Evolutionary conservation across 2,329 filamentous ascomycete species (phyloP), one percentile per base, ranked within the genome.

Genomic region (Beauveria sp.): DNA sequence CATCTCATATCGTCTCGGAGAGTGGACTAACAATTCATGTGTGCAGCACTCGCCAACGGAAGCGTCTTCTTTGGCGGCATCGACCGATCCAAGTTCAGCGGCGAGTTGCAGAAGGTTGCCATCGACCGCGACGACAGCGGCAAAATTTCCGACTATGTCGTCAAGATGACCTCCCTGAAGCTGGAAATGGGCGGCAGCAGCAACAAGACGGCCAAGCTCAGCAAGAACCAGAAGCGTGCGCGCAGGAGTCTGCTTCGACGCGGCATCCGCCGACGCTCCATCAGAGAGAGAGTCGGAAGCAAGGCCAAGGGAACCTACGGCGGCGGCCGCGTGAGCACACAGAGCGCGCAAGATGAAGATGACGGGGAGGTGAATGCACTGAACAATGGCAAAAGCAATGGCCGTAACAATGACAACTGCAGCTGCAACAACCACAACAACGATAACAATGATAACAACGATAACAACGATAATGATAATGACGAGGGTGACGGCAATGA

Each of bases 1-100:
- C 16, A 6, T 14, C 8, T 51, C 7, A 14, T 10, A 10, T 8
- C 20, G 2, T 26, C 34, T 22, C 2, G 12, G 9, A n/a, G 26
- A 26, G 22, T 20, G n/a, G 41, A 37, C 37, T 44, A n/a, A 47
- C 47, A n/a, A n/a, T n/a, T 2, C 8, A n/a, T 20, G 24, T n/a
- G 14, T 12, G 20, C 40, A 59, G 56, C 56, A 4, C 14, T 59
- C 3, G 56, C 47, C 24, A 59, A 59, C 37, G 56, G 56, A 3
- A 51, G 47, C 48, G 56, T 59, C 24, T 51, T 59, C 20, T 52
- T 59, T n/a, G 56, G 56, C 26, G 56, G 56, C 5, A 52, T 59
- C 26, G 56, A 59, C n/a, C 46, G 55, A 5, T 41, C 46, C 46
- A 50, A 58, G 55, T 58, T 58, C 20, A 41, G 5, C 16, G 55